phyloP scores from a whole-genome alignment of 257 asterid genomes.

The Capsicum rhomboideum region DNA sequence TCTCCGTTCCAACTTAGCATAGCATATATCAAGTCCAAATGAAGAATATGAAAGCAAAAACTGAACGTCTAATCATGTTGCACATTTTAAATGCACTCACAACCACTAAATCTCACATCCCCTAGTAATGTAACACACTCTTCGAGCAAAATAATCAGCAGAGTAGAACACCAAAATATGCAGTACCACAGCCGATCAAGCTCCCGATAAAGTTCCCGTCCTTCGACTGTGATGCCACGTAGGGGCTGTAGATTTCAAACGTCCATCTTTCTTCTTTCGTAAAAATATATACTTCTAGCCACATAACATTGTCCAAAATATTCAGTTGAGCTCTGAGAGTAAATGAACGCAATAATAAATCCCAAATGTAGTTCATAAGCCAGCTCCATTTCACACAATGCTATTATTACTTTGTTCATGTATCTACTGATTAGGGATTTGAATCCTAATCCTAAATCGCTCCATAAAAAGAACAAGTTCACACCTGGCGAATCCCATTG shows the following conservation, averaged over 20 bases:
- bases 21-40: not conserved
- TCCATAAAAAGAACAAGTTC: not conserved
- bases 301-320: not conserved
- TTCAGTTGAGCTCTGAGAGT: not conserved
- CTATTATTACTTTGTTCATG: too few species aligned
- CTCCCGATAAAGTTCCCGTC: too few species aligned
- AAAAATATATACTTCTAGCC: not conserved
- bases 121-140: not conserved
- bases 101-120: not conserved
- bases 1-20: not conserved
- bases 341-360: not conserved
- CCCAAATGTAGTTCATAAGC: not conserved
- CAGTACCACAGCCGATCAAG: not conserved
- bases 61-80: not conserved
- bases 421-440: too few species aligned
- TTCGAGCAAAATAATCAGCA: not conserved
- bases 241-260: too few species aligned
- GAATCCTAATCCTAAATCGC: not conserved
- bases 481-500: not conserved
- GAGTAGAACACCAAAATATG: not conserved
- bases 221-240: not conserved
- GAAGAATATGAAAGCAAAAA: not conserved
- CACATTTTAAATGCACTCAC: not conserved
- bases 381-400: not conserved
- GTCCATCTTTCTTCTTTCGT: not conserved